Evolutionary conservation across 139 green algal species (phyloP), one percentile per base, ranked within the genome.

Genomic region (Eudorina sp.): DNA sequence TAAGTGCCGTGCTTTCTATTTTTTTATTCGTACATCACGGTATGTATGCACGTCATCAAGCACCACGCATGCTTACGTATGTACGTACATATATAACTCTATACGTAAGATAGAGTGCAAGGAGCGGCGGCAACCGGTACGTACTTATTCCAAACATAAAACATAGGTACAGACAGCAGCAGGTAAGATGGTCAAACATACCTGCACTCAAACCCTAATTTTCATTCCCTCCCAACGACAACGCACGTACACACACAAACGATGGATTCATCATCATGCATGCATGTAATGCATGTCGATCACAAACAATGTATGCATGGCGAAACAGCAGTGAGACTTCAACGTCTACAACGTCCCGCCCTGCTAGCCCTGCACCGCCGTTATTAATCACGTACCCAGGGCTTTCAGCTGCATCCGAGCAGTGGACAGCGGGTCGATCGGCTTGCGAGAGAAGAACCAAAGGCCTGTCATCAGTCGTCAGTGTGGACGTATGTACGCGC

Each of bases 371-470:
- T n/a, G n/a, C n/a, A 55, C 48, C 48, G 48, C 48, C 9, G 9
- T 55, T 55, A 13, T 13, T 55, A 55, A 9, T 19, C 55, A 75
- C 75, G 38, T 21, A 83, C 75, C 48, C 31, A 34, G 1, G 25
- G 75, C 75, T 34, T 48, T n/a, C n/a, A 14, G 31, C 48, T 48
- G 11, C 75, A 83, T 83, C 8, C 18, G 31, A 4, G 48, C 48
- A 14, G 75, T 83, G 4, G 75, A 48, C 48, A 34, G 14, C 11
- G 75, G 34, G 75, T 83, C 75, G 7, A 83, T 31, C 2, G 48
- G 75, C 34, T 68, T 64, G 19, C 75, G 48, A 4, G 75, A 51
- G 48, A 83, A 83, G 75, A 83, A 83, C 75, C 75, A 83, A 48
- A 83, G 48, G 16, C 75, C 75, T 83, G n/a, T n/a, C n/a, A n/a